Evolutionary conservation across 2,329 filamentous ascomycete genomes (phyloP).

Genomic region (Zarea fungicola): DNA sequence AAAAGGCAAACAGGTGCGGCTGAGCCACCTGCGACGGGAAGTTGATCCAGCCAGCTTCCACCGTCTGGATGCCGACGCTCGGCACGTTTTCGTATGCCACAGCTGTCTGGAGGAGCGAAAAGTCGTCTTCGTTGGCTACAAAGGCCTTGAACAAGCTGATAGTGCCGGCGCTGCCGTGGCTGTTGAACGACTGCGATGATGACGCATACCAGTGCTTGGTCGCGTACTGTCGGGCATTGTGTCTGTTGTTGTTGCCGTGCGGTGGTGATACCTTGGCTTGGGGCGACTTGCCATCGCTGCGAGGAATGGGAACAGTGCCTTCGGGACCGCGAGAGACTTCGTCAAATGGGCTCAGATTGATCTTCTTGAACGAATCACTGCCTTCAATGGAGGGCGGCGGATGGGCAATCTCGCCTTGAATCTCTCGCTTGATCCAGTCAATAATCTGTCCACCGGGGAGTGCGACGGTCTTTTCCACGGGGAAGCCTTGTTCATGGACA

Average conservation of each 20-base stretch:
- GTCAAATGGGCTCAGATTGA: slow-evolving; percentile 4
- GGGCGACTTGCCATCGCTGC: slow-evolving; percentile 1
- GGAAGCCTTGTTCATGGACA: slow-evolving; percentile 5
- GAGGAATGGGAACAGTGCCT: slow-evolving; percentile 15
- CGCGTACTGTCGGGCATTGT: slow-evolving; percentile 8
- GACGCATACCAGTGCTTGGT: slow-evolving; percentile 12
- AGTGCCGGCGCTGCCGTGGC: slow-evolving; percentile 4
- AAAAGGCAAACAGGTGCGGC: slow-evolving; percentile 14
- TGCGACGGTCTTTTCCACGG: slow-evolving; percentile 15
- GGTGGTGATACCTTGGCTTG: background rate
- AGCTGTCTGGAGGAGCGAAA: slow-evolving; percentile 15
- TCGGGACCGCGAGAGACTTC: slow-evolving; percentile 6
- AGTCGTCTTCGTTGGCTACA: slow-evolving; percentile 11
- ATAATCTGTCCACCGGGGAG: slow-evolving; percentile 14
- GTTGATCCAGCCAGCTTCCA: slow-evolving; percentile 15
- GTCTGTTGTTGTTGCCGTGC: background rate
- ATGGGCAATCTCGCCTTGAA: slow-evolving; percentile 11
- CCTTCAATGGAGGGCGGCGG: background rate
- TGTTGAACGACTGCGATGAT: background rate
- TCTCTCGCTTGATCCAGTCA: slow-evolving; percentile 13
- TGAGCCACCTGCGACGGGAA: slow-evolving; percentile 3
- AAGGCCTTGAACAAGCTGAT: slow-evolving; percentile 13
- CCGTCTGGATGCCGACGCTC: slow-evolving; percentile 10
- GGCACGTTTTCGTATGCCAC: slow-evolving; percentile 3
- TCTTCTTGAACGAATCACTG: background rate